Evolutionary conservation across 495 filamentous ascomycete genomes (phyloP).

Genomic region (Aspergillus nidulans): DNA sequence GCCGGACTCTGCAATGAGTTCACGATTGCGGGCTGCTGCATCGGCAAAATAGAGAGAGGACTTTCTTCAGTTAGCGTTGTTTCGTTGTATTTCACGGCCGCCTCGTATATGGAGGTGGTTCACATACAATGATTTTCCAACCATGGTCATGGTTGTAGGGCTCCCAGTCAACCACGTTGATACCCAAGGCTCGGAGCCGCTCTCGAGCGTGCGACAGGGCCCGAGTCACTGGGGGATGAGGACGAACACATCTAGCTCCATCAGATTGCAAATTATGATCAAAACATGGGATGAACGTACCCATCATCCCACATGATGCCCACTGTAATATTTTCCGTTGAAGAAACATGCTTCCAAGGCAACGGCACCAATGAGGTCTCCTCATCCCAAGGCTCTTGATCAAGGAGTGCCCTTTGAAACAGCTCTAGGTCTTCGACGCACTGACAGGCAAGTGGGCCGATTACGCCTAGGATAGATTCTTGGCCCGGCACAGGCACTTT

Average conservation of each 20-base stretch:
- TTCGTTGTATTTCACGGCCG: too few relatives aligned
- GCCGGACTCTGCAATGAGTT: constrained; percentile 42
- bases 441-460: constrained; percentile 57
- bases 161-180: constrained; percentile 62
- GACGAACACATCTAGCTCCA: constrained; percentile 32
- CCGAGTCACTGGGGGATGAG: constrained; percentile 64
- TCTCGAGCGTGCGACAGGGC: constrained; percentile 53
- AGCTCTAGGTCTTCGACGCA: constrained; percentile 59
- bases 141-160: constrained; percentile 58
- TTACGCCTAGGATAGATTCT: constrained; percentile 56
- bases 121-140: constrained; percentile 53
- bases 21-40: constrained; percentile 41
- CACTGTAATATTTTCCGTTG: constrained; percentile 52
- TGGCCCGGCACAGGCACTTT: constrained; percentile 48
- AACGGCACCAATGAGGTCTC: constrained; percentile 57
- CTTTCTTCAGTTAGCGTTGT: constrained; percentile 17
- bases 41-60: constrained; percentile 54
- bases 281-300: constrained; percentile 22
- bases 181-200: constrained; percentile 46
- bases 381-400: constrained; percentile 56
- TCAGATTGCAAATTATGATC: neutral
- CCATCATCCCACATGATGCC: constrained; percentile 69
- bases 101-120: neutral
- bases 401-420: constrained; percentile 58
- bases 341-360: constrained; percentile 48